Evolutionary conservation across 2,329 filamentous ascomycete genomes (phyloP).

Genomic region (Aphanoascus verrucosus): DNA sequence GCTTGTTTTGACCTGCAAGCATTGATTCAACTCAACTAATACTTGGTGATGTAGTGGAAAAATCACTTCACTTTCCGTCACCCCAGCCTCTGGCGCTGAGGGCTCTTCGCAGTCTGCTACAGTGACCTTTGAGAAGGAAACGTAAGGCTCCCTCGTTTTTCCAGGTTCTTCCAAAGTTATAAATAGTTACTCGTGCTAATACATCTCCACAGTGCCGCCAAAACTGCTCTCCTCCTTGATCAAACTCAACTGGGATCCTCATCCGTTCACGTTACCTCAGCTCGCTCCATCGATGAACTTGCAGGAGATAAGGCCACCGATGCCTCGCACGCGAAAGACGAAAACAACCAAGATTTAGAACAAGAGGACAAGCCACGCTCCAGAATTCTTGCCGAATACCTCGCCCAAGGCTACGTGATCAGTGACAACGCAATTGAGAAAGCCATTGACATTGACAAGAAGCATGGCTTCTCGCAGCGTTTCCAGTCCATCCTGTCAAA

Average conservation of each 20-base stretch:
- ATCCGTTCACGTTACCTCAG: slow-evolving; percentile 67
- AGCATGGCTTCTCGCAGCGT: slow-evolving; percentile 71
- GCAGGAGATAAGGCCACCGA: slow-evolving; percentile 50
- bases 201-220: slow-evolving; percentile 52
- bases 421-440: slow-evolving; percentile 66
- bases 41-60: slow-evolving; percentile 57
- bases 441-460: slow-evolving; percentile 77
- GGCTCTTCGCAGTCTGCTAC: slow-evolving; percentile 68
- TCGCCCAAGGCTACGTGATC: slow-evolving; percentile 85
- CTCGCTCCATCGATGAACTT: slow-evolving; percentile 54
- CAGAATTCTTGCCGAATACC: slow-evolving; percentile 90
- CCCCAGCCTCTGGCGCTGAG: slow-evolving; percentile 42
- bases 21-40: background rate
- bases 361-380: slow-evolving; percentile 96
- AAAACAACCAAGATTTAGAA: slow-evolving; percentile 57
- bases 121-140: slow-evolving; percentile 95
- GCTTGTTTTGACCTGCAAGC: background rate
- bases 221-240: slow-evolving; percentile 92
- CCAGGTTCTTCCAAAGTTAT: background rate
- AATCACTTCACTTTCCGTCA: slow-evolving; percentile 73
- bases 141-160: slow-evolving; percentile 34
- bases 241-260: slow-evolving; percentile 80
- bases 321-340: slow-evolving; percentile 43
- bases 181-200: background rate
- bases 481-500: slow-evolving; percentile 67